Base-by-base conservation (phyloP, 2,329 filamentous ascomycete species). In the Colletotrichum eleusines region DNA sequence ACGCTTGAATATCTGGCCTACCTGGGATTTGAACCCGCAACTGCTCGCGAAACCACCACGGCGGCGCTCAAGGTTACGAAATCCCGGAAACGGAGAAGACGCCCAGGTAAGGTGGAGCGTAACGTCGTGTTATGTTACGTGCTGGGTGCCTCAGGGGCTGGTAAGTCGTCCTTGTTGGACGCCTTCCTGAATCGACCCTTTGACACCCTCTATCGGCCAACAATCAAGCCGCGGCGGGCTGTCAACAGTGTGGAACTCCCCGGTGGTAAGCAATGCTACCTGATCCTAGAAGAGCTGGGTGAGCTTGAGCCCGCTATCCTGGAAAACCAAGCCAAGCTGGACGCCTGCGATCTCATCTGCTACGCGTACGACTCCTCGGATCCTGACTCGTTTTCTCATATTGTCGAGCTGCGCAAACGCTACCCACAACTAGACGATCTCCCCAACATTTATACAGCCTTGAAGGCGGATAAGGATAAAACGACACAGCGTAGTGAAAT, bases 301-400 rank as follows among this genome's bases (percentile, higher is more conserved):
- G 94, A 98, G 80, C 86, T 97, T n/a, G 96, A 98, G 80, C 92
- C 94, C 0, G 96, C 96, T 16, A 94, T 98, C 65, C 85, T 99
- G 3, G 96, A 98, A 67, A 99, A 99, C 78, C 90, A 91, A 77
- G 89, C 90, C 54, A 97, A 97, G 81, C 86, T 99, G 18, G 94
- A 97, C 76, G 91, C 94, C 7, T 98, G 95, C 81, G 96, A 99
- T 80, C 87, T 99, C 31, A 88, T 99, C 55, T 97, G 95, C 81
- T 98, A 97, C 81, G 91, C 94, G 0, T 99, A 98, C 82, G 96
- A 99, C 83, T 98, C 95, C 2, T 97, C 94, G 1, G 95, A 99
- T 73, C 95, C 96, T 0, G 95, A 98, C 80, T 97, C 94, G 5
- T 99, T 99, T 80, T 90, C 92, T 1, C 95, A 98, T 77, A 94